Percentiles rank a stretch among this genome's conserved stretches.
phyloP scores from a whole-genome alignment of 331 rosid species.

The Stylosanthes scabra region DNA sequence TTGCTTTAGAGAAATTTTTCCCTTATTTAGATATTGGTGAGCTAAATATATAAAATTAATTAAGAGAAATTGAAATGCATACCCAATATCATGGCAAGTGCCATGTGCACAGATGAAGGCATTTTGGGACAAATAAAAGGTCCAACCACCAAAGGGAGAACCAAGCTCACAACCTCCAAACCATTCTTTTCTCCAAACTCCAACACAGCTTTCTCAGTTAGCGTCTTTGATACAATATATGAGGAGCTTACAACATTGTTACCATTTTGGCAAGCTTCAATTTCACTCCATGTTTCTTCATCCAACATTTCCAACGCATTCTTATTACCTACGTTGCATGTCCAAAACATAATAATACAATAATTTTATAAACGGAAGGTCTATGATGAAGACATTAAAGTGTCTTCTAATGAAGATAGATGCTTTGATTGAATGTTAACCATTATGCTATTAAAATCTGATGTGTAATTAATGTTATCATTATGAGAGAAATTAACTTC shows the following conservation, averaged over 20 bases:
- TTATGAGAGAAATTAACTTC: no score
- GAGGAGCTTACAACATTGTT: constrained; percentile 18
- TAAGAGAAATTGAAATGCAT: constrained; percentile 14
- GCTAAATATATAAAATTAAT: no score
- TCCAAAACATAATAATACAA: no score
- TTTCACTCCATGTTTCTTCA: constrained; percentile 67
- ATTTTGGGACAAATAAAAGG: constrained; percentile 65
- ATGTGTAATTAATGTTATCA: no score
- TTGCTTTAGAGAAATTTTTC: no score
- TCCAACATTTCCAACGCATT: constrained; percentile 36
- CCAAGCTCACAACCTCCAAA: constrained; percentile 62
- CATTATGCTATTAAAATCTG: no score
- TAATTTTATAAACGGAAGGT: no score
- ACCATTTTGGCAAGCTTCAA: constrained; percentile 36
- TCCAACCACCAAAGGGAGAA: constrained; percentile 60
- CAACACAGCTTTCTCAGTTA: constrained; percentile 55
- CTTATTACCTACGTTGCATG: background rate
- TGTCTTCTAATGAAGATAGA: no score
- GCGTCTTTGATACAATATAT: constrained; percentile 51
- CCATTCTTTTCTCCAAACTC: constrained; percentile 58
- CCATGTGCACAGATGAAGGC: constrained; percentile 38
- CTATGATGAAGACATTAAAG: no score
- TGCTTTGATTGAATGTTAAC: no score
- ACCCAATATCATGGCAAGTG: constrained; percentile 51
- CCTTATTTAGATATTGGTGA: no score